Percentiles rank a stretch among this genome's conserved stretches.
phyloP scores from a whole-genome alignment of 2,329 filamentous ascomycete genomes.

The Xylariales sp. region DNA sequence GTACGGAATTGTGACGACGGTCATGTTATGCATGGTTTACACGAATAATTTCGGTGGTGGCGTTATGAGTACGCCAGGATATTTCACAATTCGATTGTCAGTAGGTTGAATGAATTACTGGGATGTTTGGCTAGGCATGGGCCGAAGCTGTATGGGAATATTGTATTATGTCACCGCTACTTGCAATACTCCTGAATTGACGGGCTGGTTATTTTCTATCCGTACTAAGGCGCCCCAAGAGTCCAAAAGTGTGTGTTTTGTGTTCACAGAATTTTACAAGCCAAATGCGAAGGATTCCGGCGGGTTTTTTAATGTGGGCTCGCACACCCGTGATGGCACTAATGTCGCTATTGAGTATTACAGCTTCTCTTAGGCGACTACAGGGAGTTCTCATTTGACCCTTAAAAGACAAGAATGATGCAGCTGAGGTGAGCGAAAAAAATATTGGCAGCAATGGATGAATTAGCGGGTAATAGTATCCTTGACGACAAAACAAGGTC shows the following conservation, averaged over 20 bases:
- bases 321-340: no score
- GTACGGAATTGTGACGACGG: neutral
- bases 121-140: constrained; percentile 1
- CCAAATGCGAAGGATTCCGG: neutral
- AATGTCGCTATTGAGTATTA: neutral
- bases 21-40: neutral
- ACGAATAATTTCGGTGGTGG: neutral
- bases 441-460: neutral
- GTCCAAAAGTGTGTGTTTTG: neutral
- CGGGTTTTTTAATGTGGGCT: neutral
- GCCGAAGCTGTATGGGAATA: constrained; percentile 7
- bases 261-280: neutral
- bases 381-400: neutral
- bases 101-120: constrained; percentile 2
- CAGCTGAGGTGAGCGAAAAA: neutral
- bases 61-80: neutral
- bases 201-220: neutral
- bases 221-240: neutral
- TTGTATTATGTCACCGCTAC: neutral
- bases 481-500: neutral
- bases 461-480: constrained; percentile 20
- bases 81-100: neutral
- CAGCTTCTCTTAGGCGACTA: neutral
- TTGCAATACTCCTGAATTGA: neutral
- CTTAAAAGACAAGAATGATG: neutral